Percentiles rank a stretch among this genome's conserved stretches.
phyloP scores from a whole-genome alignment of 1,284 basidiomycete species.

The Trichosporon coremiiforme region DNA sequence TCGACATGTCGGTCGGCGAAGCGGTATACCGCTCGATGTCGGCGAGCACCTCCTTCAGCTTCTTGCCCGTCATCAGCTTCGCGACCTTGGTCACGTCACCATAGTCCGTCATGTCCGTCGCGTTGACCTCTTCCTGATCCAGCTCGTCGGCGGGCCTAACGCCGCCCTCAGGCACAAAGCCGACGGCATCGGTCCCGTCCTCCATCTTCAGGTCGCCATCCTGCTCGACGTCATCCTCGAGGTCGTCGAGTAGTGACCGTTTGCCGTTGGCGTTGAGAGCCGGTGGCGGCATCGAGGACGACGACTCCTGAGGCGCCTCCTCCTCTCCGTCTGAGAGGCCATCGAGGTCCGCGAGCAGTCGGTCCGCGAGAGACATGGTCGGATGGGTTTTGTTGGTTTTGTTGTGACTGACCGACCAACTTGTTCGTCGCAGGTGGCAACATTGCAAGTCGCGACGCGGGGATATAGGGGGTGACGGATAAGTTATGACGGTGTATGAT shows the following conservation, averaged over 20 bases:
- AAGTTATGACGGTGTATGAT: not conserved
- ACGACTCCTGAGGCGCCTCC: conserved; percentile 29
- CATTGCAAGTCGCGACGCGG: not conserved
- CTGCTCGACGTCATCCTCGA: conserved; percentile 31
- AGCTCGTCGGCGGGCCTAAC: conserved; percentile 89
- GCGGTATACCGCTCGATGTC: conserved; percentile 83
- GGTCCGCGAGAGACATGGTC: conserved; percentile 57
- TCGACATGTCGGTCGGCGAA: conserved; percentile 73
- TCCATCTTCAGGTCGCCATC: conserved; percentile 49
- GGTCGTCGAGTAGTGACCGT: conserved; percentile 27
- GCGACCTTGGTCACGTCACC: conserved; percentile 85
- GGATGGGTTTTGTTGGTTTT: conserved; percentile 18
- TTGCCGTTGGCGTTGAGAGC: conserved; percentile 25
- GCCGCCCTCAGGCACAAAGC: conserved; percentile 83
- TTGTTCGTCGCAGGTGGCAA: conserved; percentile 22
- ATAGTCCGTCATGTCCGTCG: conserved; percentile 80
- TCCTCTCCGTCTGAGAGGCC: conserved; percentile 55
- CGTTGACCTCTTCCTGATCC: conserved; percentile 86
- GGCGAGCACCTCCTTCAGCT: conserved; percentile 77
- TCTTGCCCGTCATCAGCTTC: conserved; percentile 80
- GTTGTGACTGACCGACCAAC: conserved; percentile 4
- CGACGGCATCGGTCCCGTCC: conserved; percentile 49
- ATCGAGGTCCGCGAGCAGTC: conserved; percentile 56
- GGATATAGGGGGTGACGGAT: not conserved
- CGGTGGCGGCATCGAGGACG: conserved; percentile 28